Evolutionary conservation across 176 grass and related monocot species (phyloP).

Genomic region (Ensete glaucum): DNA sequence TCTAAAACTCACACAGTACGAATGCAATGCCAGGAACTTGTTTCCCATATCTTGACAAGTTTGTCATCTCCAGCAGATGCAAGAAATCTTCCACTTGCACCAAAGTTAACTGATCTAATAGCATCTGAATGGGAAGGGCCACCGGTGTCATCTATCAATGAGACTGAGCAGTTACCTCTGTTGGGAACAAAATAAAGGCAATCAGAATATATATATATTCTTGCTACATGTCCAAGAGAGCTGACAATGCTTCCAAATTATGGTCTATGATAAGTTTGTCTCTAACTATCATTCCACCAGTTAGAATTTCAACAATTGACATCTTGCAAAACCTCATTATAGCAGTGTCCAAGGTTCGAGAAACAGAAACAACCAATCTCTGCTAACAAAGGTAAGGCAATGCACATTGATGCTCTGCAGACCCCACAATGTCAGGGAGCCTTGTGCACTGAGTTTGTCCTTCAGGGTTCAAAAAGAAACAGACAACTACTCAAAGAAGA

Average conservation of each 20-base stretch:
- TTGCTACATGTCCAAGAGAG: background rate
- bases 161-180: slow-evolving; percentile 40
- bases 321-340: too few species aligned
- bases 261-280: background rate
- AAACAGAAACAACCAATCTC: too few species aligned
- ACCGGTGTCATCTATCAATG: slow-evolving; percentile 32
- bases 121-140: slow-evolving; percentile 50
- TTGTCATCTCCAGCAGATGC: slow-evolving; percentile 82
- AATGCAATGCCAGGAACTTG: slow-evolving; percentile 56
- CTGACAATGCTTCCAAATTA: background rate
- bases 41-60: slow-evolving; percentile 76
- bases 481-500: too few species aligned
- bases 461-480: too few species aligned
- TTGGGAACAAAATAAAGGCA: slow-evolving; percentile 8
- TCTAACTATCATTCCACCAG: background rate
- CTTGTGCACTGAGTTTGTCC: too few species aligned
- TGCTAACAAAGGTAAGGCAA: too few species aligned
- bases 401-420: too few species aligned
- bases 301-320: too few species aligned
- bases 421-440: too few species aligned
- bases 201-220: background rate
- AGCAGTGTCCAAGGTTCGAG: too few species aligned
- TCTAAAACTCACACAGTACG: slow-evolving; percentile 51
- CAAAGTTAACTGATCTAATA: slow-evolving; percentile 61
- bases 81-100: slow-evolving; percentile 38